These are phyloP conservation scores for Sungouiella thailandica DNA, from an alignment of 805 yeast genomes.

Conservation along the genomic window DNA sequence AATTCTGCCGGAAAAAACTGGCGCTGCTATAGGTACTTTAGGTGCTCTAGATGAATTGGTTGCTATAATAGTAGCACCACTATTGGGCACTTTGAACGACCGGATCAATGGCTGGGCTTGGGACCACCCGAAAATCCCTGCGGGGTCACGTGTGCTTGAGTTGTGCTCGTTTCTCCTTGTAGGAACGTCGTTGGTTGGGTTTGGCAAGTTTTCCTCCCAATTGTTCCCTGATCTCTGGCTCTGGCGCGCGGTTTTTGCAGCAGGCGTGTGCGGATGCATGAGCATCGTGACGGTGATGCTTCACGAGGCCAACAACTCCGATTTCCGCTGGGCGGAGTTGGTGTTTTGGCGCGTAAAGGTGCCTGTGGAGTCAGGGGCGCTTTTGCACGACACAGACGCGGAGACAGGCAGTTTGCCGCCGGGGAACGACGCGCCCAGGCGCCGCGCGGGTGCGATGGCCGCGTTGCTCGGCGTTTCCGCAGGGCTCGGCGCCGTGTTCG, in stretches of 20 bases:
- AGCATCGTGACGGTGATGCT: slow-evolving; percentile 59
- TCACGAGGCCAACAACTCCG: slow-evolving; percentile 48
- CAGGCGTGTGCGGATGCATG: slow-evolving; percentile 53
- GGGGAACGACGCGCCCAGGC: background rate
- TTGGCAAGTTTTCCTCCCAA: slow-evolving; percentile 31
- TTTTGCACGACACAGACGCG: slow-evolving; percentile 1
- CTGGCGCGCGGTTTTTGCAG: slow-evolving; percentile 52
- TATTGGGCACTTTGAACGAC: slow-evolving; percentile 61
- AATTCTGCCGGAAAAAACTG: slow-evolving; percentile 22
- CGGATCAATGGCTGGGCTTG: slow-evolving; percentile 29
- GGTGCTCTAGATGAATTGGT: slow-evolving; percentile 57
- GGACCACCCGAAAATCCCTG: slow-evolving; percentile 6
- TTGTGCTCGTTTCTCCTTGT: slow-evolving; percentile 43
- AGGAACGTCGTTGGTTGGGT: slow-evolving; percentile 44
- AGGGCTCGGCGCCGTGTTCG: slow-evolving; percentile 64
- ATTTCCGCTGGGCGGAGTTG: slow-evolving; percentile 28
- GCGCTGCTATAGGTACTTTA: slow-evolving; percentile 29
- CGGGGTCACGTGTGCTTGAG: slow-evolving; percentile 53
- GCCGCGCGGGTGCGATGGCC: slow-evolving; percentile 45
- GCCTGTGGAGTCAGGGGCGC: background rate
- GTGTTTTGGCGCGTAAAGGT: slow-evolving; percentile 19
- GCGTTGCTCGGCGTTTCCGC: slow-evolving; percentile 59
- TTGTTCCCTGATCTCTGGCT: slow-evolving; percentile 48
- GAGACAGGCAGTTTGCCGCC: slow-evolving; percentile 1
- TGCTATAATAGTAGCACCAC: slow-evolving; percentile 50